Percentiles rank a stretch among this genome's conserved stretches.
Conservation (phyloP, 352 stramenopile genomes). For the Globisporangium abappressorium region DNA sequence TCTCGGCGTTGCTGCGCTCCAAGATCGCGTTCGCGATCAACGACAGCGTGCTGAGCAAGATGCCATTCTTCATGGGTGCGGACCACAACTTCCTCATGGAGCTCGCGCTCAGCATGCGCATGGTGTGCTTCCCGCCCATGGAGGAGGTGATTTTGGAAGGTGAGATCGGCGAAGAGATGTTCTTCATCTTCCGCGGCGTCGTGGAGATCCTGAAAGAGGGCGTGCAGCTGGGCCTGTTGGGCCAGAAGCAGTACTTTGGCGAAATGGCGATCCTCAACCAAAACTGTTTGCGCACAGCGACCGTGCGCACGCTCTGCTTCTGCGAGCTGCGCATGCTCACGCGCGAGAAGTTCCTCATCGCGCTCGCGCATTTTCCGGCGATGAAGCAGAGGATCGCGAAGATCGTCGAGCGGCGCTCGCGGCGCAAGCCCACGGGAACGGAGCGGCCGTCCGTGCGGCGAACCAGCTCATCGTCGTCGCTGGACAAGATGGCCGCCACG, state of each 20-base stretch:
- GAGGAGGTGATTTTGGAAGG: conserved; percentile 67
- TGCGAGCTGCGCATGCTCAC: conserved; percentile 71
- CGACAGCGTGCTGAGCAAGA: conserved; percentile 72
- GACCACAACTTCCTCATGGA: conserved; percentile 81
- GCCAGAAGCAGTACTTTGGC: conserved; percentile 77
- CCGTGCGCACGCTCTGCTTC: conserved; percentile 69
- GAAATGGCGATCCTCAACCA: conserved; percentile 73
- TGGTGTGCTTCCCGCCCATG: conserved; percentile 66
- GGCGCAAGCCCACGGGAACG: conserved; percentile 28
- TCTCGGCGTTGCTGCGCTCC: conserved; percentile 66
- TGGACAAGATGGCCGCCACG: conserved; percentile 58
- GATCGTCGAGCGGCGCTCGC: conserved; percentile 66
- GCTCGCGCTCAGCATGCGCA: conserved; percentile 72
- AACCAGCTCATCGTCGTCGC: conserved; percentile 30
- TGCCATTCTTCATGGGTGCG: conserved; percentile 70
- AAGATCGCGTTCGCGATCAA: conserved; percentile 81
- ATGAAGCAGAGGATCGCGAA: conserved; percentile 75
- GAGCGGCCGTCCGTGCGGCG: conserved; percentile 9
- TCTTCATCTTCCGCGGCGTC: conserved; percentile 71
- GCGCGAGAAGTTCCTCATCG: conserved; percentile 55
- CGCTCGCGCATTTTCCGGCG: conserved; percentile 37
- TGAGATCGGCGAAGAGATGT: conserved; percentile 73
- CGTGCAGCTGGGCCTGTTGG: conserved; percentile 50
- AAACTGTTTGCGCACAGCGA: conserved; percentile 54
- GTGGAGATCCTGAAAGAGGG: conserved; percentile 51